Percentiles rank a stretch among this genome's conserved stretches.
These are phyloP conservation scores for Symmetrospora coprosmae DNA, from an alignment of 768 basidiomycete species.

Conservation along the genomic window DNA sequence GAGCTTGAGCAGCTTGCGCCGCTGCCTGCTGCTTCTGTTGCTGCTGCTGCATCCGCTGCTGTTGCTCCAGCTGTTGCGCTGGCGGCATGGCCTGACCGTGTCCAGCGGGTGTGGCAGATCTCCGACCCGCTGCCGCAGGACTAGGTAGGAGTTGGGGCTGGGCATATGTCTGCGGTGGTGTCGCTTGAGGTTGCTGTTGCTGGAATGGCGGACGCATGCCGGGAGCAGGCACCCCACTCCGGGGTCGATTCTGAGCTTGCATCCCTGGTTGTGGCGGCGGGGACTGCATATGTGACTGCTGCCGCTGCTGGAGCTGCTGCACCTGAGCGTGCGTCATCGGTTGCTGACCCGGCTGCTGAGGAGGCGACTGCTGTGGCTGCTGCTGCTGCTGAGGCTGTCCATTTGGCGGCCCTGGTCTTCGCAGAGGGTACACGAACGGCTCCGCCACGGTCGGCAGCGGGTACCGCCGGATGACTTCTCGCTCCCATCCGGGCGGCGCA, in stretches of 20 bases:
- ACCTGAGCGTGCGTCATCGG: too few relatives aligned
- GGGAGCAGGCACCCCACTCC: too few relatives aligned
- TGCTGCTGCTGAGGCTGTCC: not conserved
- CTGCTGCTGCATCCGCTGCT: not conserved
- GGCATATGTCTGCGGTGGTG: not conserved
- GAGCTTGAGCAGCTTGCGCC: not conserved
- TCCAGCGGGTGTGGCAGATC: too few relatives aligned
- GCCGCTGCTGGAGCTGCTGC: too few relatives aligned
- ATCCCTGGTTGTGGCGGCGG: constrained; percentile 9
- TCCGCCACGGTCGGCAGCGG: constrained; percentile 22
- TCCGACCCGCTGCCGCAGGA: too few relatives aligned
- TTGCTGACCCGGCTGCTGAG: too few relatives aligned
- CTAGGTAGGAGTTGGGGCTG: too few relatives aligned
- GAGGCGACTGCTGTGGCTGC: not conserved
- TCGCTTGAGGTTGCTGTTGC: constrained; percentile 2
- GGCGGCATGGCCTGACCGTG: not conserved
- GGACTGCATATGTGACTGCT: too few relatives aligned
- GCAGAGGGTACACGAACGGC: constrained; percentile 19
- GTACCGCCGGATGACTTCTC: constrained; percentile 19
- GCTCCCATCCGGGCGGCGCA: constrained; percentile 27
- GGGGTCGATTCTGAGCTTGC: too few relatives aligned
- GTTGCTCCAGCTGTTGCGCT: not conserved
- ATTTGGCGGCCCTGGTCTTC: not conserved
- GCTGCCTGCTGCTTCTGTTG: constrained; percentile 1
- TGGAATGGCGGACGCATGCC: too few relatives aligned